Percentiles rank a stretch among this genome's conserved stretches.
Evolutionary conservation across 805 yeast species (phyloP).

Genomic region (Komagataella mondaviorum): DNA sequence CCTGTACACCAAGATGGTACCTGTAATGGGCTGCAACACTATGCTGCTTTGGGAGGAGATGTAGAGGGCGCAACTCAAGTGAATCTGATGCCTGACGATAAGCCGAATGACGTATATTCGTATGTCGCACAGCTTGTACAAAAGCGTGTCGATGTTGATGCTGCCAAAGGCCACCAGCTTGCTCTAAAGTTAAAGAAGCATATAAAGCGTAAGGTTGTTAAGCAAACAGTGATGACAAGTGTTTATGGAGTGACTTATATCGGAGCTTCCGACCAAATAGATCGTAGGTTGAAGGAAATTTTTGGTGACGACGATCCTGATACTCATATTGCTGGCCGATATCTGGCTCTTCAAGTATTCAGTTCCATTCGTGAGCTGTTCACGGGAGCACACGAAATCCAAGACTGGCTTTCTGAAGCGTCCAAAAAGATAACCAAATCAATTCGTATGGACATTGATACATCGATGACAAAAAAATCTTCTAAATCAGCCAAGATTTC

Average conservation of each 20-base stretch:
- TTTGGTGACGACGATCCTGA: constrained; percentile 28
- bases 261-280: constrained; percentile 86
- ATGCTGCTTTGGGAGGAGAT: constrained; percentile 83
- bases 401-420: constrained; percentile 88
- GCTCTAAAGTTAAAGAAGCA: constrained; percentile 47
- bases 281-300: constrained; percentile 55
- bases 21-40: constrained; percentile 77
- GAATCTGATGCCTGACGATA: constrained; percentile 54
- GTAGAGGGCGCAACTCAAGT: constrained; percentile 73
- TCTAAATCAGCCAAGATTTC: constrained; percentile 30
- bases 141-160: constrained; percentile 37
- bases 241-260: constrained; percentile 93
- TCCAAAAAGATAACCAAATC: constrained; percentile 74
- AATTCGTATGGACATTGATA: constrained; percentile 51
- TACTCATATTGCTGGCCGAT: constrained; percentile 30
- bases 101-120: constrained; percentile 67
- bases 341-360: constrained; percentile 68
- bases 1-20: constrained; percentile 86
- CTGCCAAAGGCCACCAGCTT: constrained; percentile 34
- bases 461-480: constrained; percentile 19
- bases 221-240: constrained; percentile 96
- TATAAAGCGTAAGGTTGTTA: constrained; percentile 77
- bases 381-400: constrained; percentile 86
- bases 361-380: constrained; percentile 76
- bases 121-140: constrained; percentile 57